Evolutionary conservation across 352 stramenopile genomes (phyloP), one percentile per base, ranked within the genome.

Genomic region (Phytophthora cajani): DNA sequence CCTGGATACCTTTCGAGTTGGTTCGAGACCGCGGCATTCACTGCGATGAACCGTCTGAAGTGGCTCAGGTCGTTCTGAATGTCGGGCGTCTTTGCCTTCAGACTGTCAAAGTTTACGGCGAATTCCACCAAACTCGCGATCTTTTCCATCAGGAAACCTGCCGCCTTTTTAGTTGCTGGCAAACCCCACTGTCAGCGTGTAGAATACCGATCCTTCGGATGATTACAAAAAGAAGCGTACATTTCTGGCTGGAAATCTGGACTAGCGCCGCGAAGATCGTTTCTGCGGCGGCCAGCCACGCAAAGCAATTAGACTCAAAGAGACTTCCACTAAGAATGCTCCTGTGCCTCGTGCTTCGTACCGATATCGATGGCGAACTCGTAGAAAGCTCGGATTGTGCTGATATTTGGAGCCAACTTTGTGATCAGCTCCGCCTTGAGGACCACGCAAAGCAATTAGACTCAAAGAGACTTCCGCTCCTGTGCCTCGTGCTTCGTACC

Each of bases 51-150:
- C 11, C 80, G 71, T 27, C 82, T 75, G 44, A 89, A 89, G 56
- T 83, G 79, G 64, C 82, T 90, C 49, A 90, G 64, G 57, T 90
- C 82, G 62, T 90, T 90, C 68, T 90, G 82, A 40, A 90, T 72
- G 19, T 82, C 72, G 21, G 82, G 79, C 23, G 75, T 88, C 33
- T 74, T 77, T 19, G 77, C 61, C 67, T 90, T 90, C 38, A 84
- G 62, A 50, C 68, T 79, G 62, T 90, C 82, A 44, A 90, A 90
- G 54, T 59, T 72, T 16, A 90, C 71, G 12, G 75, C 78, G 47
- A 85, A 89, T 52, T 87, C 81, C 19, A 89, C 65, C 8, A 90
- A 38, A 58, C 82, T 81, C 5, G 80, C 79, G 30, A 89, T 76
- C 58, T 84, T 89, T 38, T 85, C 79, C 67, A 84, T 82, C 5